Evolutionary conservation across 2,329 filamentous ascomycete genomes (phyloP).

Genomic region (Atkinsonella texensis): DNA sequence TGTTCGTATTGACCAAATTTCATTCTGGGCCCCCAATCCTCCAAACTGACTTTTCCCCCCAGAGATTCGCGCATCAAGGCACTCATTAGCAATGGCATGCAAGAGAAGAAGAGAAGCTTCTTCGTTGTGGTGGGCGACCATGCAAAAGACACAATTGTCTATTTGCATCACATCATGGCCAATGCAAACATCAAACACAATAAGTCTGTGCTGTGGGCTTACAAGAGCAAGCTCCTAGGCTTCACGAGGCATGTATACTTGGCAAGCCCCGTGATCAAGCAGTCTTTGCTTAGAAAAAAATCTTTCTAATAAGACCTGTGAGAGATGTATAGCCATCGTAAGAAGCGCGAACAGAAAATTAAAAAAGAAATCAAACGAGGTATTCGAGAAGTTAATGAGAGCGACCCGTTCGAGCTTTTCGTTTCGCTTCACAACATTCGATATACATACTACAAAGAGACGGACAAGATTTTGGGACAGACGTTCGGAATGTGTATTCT

Average conservation of each 20-base stretch:
- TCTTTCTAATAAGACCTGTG: not conserved
- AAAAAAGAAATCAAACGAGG: conserved; percentile 97
- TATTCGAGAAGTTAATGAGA: conserved; percentile 79
- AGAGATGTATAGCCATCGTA: conserved; percentile 55
- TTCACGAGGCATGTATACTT: conserved; percentile 54
- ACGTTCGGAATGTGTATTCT: conserved; percentile 98
- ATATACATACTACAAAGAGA: conserved; percentile 99
- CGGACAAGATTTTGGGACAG: conserved; percentile 95
- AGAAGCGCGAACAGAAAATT: conserved; percentile 97
- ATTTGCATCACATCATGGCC: conserved; percentile 85
- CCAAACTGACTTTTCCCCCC: not conserved
- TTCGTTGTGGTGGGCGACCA: conserved; percentile 89
- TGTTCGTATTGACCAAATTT: conserved; percentile 23
- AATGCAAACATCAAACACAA: conserved; percentile 76
- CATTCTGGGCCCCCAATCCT: not conserved
- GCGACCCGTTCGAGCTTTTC: conserved; percentile 96
- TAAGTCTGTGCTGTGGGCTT: conserved; percentile 95
- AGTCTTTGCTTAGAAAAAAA: not conserved
- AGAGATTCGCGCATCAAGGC: conserved; percentile 85
- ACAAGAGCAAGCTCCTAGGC: conserved; percentile 92
- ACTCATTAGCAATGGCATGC: conserved; percentile 81
- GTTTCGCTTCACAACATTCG: conserved; percentile 93
- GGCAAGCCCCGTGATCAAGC: not conserved
- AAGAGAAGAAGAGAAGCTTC: conserved; percentile 96
- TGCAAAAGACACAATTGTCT: conserved; percentile 92